Conservation (phyloP, 495 filamentous ascomycete genomes). For the Hyaloscypha bicolor region DNA sequence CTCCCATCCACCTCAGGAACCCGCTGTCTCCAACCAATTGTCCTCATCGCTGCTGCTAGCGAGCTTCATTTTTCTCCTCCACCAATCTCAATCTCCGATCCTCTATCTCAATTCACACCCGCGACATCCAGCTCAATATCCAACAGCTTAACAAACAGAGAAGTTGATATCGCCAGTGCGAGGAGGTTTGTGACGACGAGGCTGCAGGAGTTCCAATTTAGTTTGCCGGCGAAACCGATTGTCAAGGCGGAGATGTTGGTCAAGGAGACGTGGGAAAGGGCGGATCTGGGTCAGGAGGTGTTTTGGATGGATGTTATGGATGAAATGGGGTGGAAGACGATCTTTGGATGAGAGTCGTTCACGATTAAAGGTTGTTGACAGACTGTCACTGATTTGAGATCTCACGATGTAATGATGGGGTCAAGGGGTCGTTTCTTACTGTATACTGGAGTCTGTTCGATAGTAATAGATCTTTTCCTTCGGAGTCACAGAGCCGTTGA, state of each 20-base stretch:
- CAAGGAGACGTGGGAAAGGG: slow-evolving; percentile 52
- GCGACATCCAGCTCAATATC: slow-evolving; percentile 12
- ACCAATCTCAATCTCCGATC: slow-evolving; percentile 46
- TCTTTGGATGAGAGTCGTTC: slow-evolving; percentile 47
- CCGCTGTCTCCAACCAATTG: slow-evolving; percentile 55
- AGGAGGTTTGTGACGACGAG: slow-evolving; percentile 24
- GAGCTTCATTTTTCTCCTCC: slow-evolving; percentile 48
- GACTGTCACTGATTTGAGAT: no score
- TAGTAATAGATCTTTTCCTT: no score
- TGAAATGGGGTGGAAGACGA: slow-evolving; percentile 59
- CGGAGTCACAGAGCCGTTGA: no score
- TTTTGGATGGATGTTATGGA: slow-evolving; percentile 63
- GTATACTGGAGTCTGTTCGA: no score
- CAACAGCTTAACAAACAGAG: slow-evolving; percentile 25
- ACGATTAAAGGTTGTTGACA: neutral
- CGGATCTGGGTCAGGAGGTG: slow-evolving; percentile 45
- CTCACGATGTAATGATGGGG: neutral
- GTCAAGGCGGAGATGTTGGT: slow-evolving; percentile 49
- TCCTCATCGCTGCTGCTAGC: slow-evolving; percentile 52
- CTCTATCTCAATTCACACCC: slow-evolving; percentile 43
- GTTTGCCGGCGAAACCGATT: slow-evolving; percentile 55
- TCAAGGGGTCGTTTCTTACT: neutral
- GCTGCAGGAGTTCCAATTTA: slow-evolving; percentile 26
- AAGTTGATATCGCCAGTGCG: slow-evolving; percentile 26
- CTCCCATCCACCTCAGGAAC: slow-evolving; percentile 57